A percentile compares a stretch with the other conserved stretches of the same genome.
These are phyloP conservation scores for Aspergillus sojae DNA, from an alignment of 2,329 filamentous ascomycete species.

Conservation along the genomic window DNA sequence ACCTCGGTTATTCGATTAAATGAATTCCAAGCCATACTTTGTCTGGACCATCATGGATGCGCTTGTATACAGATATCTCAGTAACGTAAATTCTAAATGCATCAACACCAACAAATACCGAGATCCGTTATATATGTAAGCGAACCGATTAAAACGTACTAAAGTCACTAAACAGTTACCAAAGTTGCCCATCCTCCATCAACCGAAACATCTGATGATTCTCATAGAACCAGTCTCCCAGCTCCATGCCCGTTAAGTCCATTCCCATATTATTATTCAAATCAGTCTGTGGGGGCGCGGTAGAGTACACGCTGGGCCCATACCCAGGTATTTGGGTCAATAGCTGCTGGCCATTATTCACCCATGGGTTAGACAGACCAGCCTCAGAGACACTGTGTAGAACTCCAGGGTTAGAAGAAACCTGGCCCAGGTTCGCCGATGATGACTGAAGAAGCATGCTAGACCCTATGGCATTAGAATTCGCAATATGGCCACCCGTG, in stretches of 20 bases:
- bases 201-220: slow-evolving; percentile 1
- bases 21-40: background rate
- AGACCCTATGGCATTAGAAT: background rate
- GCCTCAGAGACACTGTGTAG: background rate
- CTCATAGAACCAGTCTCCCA: slow-evolving; percentile 1
- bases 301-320: background rate
- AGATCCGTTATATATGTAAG: background rate
- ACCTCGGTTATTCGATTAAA: background rate
- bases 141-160: background rate
- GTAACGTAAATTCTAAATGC: background rate
- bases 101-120: background rate
- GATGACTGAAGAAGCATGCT: background rate
- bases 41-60: background rate
- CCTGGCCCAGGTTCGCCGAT: background rate
- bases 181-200: background rate
- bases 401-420: background rate
- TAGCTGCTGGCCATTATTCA: background rate
- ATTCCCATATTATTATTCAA: background rate
- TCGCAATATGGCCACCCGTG: background rate
- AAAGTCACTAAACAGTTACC: background rate
- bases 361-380: background rate
- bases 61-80: background rate
- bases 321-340: background rate
- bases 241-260: background rate
- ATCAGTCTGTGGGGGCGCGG: background rate